Evolutionary conservation across 2,329 filamentous ascomycete species (phyloP), one percentile per base, ranked within the genome.

Genomic region (Colletotrichum musicola): DNA sequence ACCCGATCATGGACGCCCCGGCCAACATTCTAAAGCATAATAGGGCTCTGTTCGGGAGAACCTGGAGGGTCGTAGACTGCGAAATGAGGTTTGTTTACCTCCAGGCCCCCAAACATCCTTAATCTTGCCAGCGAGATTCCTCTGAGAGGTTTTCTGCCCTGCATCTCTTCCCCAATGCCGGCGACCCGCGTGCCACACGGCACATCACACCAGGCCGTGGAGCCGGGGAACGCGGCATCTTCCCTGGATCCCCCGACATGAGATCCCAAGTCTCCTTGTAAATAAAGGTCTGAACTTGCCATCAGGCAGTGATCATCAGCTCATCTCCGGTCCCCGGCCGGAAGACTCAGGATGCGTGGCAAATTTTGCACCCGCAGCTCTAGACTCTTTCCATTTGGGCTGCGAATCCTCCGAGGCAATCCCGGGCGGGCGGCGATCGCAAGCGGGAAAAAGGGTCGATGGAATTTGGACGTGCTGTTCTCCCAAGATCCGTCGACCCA

Each of bases 31-130:
- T 54, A 38, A 35, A 35, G 10, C 25, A 46, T 16, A 40, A 44
- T 30, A 50, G 49, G 42, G 20, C 35, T 42, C 35, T 54, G 27
- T 44, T 27, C 13, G 30, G 55, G 54, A 40, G n/a, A 44, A 53
- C 27, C 47, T 51, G 47, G 40, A 22, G 27, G 25, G 22, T 63
- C 18, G 27, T 64, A 22, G 35, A 49, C 20, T 35, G 22, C 49
- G 65, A 68, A 56, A 68, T 65, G 65, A 68, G 62, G 22, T 46
- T 60, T 20, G 62, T 56, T 65, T 59, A 47, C 25, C 30, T 25
- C 62, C 49, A 44, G 55, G 42, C 53, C 35, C 35, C 42, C 35
- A 55, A 59, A 65, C 62, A 51, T 38, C 62, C 62, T 68, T 61
- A 68, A 68, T 68, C 38, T 65, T 65, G 55, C 14, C 18, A 27